Evolutionary conservation across 2,329 filamentous ascomycete species (phyloP), one percentile per base, ranked within the genome.

Genomic region (Pestalotiopsis sp.): DNA sequence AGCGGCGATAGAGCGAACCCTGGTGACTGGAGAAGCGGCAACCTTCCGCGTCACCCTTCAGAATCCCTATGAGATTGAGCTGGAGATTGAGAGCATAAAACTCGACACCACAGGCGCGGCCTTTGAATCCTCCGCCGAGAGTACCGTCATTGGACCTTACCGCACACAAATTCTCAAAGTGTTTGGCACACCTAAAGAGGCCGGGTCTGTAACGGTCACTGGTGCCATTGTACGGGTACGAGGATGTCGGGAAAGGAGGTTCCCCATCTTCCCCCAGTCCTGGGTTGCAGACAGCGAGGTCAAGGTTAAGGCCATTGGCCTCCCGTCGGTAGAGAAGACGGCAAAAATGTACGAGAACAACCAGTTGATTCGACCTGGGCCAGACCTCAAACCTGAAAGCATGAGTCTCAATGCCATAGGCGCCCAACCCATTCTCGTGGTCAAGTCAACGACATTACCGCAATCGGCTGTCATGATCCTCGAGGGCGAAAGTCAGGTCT

Each of bases 401-500:
- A 76, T 94, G 61, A 83, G 85, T 26, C 84, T 97, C 56, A 93
- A 88, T 65, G 93, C 97, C 26, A 94, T 98, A 67, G 85, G 89
- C 2, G 84, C 89, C 58, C 94, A 98, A 76, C 96, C 96, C 5
- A 81, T 93, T 3, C 82, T 98, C 3, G 82, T 90, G 3, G 86
- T 98, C 22, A 91, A 92, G 74, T 90, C 90, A 7, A 92, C 91
- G 3, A 93, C 91, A 13, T 84, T 98, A 1, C 88, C 92, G 0
- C 94, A 98, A 75, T 93, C 92, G 24, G 92, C 94, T 10, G 83
- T 97, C 44, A 98, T 97, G 94, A 86, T 99, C 11, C 84, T 99
- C 5, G 95, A 98, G 80, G 96, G 96, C 57, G 95, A 99, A 79
- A 88, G 87, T 24, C 91, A 90, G 72, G 83, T 84, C 0, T 97